Conservation (phyloP, 345 rosid species). For the Eucalyptus tenuipes region DNA sequence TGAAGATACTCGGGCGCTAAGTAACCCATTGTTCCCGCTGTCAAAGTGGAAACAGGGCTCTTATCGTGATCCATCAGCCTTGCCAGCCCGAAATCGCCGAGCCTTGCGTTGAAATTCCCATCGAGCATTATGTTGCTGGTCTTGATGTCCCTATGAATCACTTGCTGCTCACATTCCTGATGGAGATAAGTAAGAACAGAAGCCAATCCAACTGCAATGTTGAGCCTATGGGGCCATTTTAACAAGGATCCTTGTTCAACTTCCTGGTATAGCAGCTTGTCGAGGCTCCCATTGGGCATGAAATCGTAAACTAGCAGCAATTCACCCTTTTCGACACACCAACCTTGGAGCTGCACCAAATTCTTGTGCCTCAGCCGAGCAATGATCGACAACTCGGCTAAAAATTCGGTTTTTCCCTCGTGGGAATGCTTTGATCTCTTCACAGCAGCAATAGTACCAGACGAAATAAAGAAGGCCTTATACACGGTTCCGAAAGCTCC, state of each 20-base stretch:
- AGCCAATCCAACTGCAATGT: constrained; percentile 70
- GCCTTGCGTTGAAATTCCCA: constrained; percentile 67
- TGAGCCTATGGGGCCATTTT: constrained; percentile 62
- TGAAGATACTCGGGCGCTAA: constrained; percentile 97
- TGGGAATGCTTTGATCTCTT: constrained; percentile 73
- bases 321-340: constrained; percentile 88
- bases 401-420: constrained; percentile 79
- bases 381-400: constrained; percentile 75
- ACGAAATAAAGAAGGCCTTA: constrained; percentile 43
- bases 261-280: constrained; percentile 58
- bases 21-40: constrained; percentile 98
- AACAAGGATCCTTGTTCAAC: constrained; percentile 24
- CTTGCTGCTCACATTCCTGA: constrained; percentile 93
- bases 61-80: constrained; percentile 89
- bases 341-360: constrained; percentile 76
- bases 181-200: constrained; percentile 73
- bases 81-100: constrained; percentile 90
- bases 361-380: constrained; percentile 95
- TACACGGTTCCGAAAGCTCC: constrained; percentile 94
- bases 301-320: constrained; percentile 83
- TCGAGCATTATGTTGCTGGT: constrained; percentile 90
- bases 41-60: constrained; percentile 88
- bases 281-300: constrained; percentile 95
- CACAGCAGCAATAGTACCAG: constrained; percentile 65
- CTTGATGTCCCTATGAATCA: constrained; percentile 88